Percentiles rank a stretch among this genome's conserved stretches.
phyloP scores from a whole-genome alignment of 306 rosid species.

The Morella rubra region DNA sequence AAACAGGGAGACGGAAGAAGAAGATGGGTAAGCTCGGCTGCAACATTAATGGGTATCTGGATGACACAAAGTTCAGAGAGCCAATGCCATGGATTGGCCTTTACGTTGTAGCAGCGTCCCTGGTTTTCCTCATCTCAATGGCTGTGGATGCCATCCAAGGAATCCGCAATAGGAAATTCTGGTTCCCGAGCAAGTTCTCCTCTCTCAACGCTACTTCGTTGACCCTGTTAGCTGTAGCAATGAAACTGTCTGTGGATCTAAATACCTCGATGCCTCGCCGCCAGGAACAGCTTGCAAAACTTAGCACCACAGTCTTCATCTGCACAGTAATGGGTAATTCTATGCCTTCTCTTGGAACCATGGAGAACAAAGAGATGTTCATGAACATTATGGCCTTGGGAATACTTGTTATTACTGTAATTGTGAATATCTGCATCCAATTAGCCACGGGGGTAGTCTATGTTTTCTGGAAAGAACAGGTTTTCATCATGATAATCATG shows the following conservation, averaged over 20 bases:
- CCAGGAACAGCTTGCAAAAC: constrained; percentile 78
- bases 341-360: constrained; percentile 83
- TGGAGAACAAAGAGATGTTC: constrained; percentile 54
- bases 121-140: constrained; percentile 56
- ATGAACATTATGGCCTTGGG: constrained; percentile 72
- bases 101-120: constrained; percentile 76
- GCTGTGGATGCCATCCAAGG: constrained; percentile 60
- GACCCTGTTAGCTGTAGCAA: constrained; percentile 61
- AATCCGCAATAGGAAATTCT: constrained; percentile 50
- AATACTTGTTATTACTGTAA: constrained; percentile 69
- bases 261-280: constrained; percentile 80
- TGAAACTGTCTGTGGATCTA: constrained; percentile 71
- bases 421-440: constrained; percentile 73
- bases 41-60: constrained; percentile 46
- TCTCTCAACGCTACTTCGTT: constrained; percentile 78
- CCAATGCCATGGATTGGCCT: constrained; percentile 96
- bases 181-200: constrained; percentile 79
- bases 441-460: constrained; percentile 81
- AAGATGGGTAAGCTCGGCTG: constrained; percentile 60
- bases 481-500: constrained; percentile 56
- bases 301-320: constrained; percentile 66
- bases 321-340: constrained; percentile 71
- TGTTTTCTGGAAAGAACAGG: constrained; percentile 68
- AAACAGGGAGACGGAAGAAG: constrained; percentile 2
- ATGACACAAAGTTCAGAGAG: constrained; percentile 59